Evolutionary conservation across 495 filamentous ascomycete genomes (phyloP).

Genomic region (Aspergillus sclerotioniger): DNA sequence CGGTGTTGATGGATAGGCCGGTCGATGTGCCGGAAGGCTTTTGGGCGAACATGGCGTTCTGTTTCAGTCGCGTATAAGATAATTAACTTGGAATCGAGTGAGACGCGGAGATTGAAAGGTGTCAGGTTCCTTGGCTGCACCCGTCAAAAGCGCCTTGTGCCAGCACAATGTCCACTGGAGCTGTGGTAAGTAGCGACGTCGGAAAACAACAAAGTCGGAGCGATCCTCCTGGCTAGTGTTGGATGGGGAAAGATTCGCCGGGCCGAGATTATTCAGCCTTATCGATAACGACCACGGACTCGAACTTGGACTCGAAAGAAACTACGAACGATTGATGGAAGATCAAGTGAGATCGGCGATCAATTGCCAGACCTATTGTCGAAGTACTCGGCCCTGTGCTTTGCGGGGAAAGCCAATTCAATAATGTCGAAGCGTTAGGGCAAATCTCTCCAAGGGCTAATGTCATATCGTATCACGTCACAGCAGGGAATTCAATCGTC

Average conservation of each 20-base stretch:
- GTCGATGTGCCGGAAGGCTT: slow-evolving; percentile 54
- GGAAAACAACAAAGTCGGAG: slow-evolving; percentile 15
- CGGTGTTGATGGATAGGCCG: slow-evolving; percentile 78
- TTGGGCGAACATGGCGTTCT: slow-evolving; percentile 49
- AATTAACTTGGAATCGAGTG: not conserved
- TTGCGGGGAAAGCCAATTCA: too few relatives aligned
- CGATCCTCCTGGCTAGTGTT: slow-evolving; percentile 5
- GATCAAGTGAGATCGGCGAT: not conserved
- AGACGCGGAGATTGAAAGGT: not conserved
- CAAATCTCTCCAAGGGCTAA: too few relatives aligned
- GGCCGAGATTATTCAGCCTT: not conserved
- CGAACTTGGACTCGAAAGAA: too few relatives aligned
- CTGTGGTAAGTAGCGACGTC: not conserved
- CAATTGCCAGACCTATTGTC: not conserved
- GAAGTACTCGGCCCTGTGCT: too few relatives aligned
- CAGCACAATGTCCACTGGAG: slow-evolving; percentile 8
- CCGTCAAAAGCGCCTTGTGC: slow-evolving; percentile 2
- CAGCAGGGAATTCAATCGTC: too few relatives aligned
- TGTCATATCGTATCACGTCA: too few relatives aligned
- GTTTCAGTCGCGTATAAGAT: slow-evolving; percentile 6
- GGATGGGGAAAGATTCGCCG: slow-evolving; percentile 20
- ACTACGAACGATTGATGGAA: slow-evolving; percentile 1
- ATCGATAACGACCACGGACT: not conserved
- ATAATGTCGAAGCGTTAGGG: too few relatives aligned
- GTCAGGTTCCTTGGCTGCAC: not conserved